Conservation (phyloP, 2,329 filamentous ascomycete genomes). For the Capronia americana region DNA sequence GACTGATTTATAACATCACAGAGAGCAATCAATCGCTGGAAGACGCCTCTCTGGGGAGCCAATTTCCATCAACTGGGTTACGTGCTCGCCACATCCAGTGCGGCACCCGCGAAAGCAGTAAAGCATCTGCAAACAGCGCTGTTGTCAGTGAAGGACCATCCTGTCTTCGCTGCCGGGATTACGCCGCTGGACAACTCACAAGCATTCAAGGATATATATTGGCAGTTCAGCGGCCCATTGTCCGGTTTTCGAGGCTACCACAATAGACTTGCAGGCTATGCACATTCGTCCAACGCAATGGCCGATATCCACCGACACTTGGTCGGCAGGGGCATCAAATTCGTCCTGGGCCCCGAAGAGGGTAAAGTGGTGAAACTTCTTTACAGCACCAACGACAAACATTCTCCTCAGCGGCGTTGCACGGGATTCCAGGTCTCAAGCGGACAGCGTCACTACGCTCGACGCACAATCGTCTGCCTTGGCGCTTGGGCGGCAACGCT, state of each 20-base stretch:
- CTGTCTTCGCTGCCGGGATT: conserved; percentile 44
- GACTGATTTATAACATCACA: conserved; percentile 27
- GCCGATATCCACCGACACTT: conserved; percentile 60
- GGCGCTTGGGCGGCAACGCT: conserved; percentile 59
- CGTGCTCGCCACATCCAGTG: conserved; percentile 51
- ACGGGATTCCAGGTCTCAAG: conserved; percentile 50
- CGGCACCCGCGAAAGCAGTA: conserved; percentile 41
- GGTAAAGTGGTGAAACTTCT: conserved; percentile 49
- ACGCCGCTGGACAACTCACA: conserved; percentile 49
- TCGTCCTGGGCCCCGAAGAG: conserved; percentile 51
- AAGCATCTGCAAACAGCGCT: conserved; percentile 43
- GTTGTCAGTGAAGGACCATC: conserved; percentile 47
- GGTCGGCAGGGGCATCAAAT: conserved; percentile 54
- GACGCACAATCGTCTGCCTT: conserved; percentile 57
- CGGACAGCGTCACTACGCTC: conserved; percentile 39
- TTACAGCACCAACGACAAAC: conserved; percentile 50
- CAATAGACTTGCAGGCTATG: conserved; percentile 63
- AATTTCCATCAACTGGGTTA: conserved; percentile 55
- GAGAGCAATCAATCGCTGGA: conserved; percentile 52
- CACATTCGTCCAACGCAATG: conserved; percentile 59
- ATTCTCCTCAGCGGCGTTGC: conserved; percentile 45
- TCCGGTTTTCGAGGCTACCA: conserved; percentile 65
- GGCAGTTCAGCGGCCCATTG: conserved; percentile 58
- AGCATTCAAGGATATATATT: conserved; percentile 51
- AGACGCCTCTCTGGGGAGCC: conserved; percentile 50